Percentiles rank a stretch among this genome's conserved stretches.
Conservation (phyloP, 768 basidiomycete genomes). For the Obba rivulosa region DNA sequence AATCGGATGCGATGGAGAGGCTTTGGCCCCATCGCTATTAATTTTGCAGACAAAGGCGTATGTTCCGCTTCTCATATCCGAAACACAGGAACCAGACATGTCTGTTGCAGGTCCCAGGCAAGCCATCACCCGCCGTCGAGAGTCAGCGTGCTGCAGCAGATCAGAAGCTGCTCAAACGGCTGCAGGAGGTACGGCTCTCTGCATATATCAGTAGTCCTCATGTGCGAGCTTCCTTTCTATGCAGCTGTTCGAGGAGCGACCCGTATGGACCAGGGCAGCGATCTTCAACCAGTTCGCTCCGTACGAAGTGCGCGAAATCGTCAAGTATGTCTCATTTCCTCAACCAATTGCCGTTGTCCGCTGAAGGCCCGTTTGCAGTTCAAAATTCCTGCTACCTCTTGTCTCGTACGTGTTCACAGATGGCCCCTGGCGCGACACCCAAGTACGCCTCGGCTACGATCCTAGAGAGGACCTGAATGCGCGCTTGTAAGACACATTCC, state of each 20-base stretch:
- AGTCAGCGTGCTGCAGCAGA: constrained; percentile 52
- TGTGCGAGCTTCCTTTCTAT: neutral
- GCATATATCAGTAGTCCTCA: no score
- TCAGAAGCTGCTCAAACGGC: constrained; percentile 44
- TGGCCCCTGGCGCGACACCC: constrained; percentile 90
- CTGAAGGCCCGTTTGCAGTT: constrained; percentile 37
- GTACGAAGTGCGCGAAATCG: constrained; percentile 62
- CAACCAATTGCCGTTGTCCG: neutral
- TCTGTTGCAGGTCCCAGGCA: constrained; percentile 53
- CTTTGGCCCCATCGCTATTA: constrained; percentile 66
- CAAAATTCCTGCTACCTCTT: constrained; percentile 74
- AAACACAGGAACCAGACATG: no score
- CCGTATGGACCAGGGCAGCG: constrained; percentile 86
- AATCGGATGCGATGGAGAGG: constrained; percentile 86
- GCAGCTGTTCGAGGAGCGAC: constrained; percentile 69
- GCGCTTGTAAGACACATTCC: constrained; percentile 56
- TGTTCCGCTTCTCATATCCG: constrained; percentile 3
- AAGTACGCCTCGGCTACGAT: constrained; percentile 85
- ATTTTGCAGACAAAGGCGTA: constrained; percentile 58
- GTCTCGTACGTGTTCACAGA: constrained; percentile 88
- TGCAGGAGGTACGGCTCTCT: constrained; percentile 42
- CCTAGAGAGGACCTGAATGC: constrained; percentile 71
- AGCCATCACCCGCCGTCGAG: constrained; percentile 57
- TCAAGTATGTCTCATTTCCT: constrained; percentile 49
- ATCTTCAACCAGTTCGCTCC: constrained; percentile 76